Evolutionary conservation across 2,329 filamentous ascomycete species (phyloP).

Genomic region (Didymella glomerata): DNA sequence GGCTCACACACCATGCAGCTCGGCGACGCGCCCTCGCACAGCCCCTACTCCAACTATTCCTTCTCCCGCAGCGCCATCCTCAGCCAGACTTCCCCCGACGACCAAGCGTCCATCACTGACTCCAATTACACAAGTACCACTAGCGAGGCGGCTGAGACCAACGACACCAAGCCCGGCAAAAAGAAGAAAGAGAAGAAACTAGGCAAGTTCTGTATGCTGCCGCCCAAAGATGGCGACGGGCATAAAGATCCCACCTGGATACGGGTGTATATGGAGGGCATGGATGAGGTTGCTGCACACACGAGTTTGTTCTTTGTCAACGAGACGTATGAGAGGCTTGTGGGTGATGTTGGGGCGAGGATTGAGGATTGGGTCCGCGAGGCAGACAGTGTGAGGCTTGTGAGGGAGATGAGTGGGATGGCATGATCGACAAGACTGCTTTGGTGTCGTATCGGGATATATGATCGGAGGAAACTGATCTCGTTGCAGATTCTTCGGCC

Average conservation of each 20-base stretch:
- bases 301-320: slow-evolving; percentile 80
- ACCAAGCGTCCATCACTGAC: slow-evolving; percentile 32
- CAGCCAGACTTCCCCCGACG: slow-evolving; percentile 36
- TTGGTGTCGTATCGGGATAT: no score
- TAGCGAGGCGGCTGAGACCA: slow-evolving; percentile 24
- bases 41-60: slow-evolving; percentile 39
- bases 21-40: slow-evolving; percentile 20
- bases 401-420: slow-evolving; percentile 37
- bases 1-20: slow-evolving; percentile 36
- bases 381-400: slow-evolving; percentile 54
- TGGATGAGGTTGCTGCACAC: slow-evolving; percentile 87
- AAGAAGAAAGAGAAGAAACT: slow-evolving; percentile 58
- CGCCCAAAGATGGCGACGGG: slow-evolving; percentile 64
- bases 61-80: slow-evolving; percentile 46
- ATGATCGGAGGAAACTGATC: background rate
- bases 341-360: slow-evolving; percentile 74
- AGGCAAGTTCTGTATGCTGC: slow-evolving; percentile 82
- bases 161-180: slow-evolving; percentile 4
- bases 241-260: slow-evolving; percentile 77
- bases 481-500: background rate
- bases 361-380: slow-evolving; percentile 76
- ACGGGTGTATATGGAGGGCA: slow-evolving; percentile 78
- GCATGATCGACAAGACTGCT: background rate
- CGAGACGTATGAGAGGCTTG: slow-evolving; percentile 76
- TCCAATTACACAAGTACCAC: slow-evolving; percentile 34